Evolutionary conservation across 176 grass and related monocot genomes (phyloP).

Genomic region (Guadua angustifolia): DNA sequence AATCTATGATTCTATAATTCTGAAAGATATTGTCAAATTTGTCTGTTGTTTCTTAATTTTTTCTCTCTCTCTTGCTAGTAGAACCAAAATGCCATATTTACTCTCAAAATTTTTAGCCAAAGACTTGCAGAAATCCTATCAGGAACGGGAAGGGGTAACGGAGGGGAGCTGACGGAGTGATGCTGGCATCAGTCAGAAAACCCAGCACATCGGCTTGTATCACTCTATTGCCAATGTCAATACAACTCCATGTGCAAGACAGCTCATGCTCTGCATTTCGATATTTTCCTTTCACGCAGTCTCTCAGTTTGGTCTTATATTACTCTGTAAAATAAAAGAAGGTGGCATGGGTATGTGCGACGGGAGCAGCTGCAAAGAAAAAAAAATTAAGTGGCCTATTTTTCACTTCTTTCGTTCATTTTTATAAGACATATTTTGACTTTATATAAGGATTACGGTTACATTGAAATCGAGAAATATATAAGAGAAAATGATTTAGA

Average conservation of each 20-base stretch:
- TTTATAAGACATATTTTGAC: too few relatives aligned
- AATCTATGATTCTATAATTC: neutral
- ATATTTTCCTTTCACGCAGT: constrained; percentile 15
- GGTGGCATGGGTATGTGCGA: too few relatives aligned
- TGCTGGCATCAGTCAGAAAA: neutral
- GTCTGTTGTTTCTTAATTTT: neutral
- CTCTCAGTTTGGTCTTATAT: constrained; percentile 47
- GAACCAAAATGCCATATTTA: neutral
- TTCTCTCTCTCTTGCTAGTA: neutral
- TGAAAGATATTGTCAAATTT: neutral
- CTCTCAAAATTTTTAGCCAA: neutral
- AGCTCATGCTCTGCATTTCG: constrained; percentile 36
- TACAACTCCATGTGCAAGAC: constrained; percentile 47
- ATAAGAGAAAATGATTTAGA: too few relatives aligned
- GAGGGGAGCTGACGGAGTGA: neutral
- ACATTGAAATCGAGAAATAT: too few relatives aligned
- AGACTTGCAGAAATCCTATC: neutral
- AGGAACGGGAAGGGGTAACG: neutral
- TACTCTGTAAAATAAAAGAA: neutral
- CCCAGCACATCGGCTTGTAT: neutral
- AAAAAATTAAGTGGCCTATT: too few relatives aligned
- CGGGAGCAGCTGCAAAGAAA: too few relatives aligned
- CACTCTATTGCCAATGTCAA: constrained; percentile 1
- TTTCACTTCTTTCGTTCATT: too few relatives aligned
- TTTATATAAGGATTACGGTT: too few relatives aligned